These are phyloP conservation scores for Micractinium conductrix DNA, from an alignment of 139 green algal genomes.

Conservation along the genomic window DNA sequence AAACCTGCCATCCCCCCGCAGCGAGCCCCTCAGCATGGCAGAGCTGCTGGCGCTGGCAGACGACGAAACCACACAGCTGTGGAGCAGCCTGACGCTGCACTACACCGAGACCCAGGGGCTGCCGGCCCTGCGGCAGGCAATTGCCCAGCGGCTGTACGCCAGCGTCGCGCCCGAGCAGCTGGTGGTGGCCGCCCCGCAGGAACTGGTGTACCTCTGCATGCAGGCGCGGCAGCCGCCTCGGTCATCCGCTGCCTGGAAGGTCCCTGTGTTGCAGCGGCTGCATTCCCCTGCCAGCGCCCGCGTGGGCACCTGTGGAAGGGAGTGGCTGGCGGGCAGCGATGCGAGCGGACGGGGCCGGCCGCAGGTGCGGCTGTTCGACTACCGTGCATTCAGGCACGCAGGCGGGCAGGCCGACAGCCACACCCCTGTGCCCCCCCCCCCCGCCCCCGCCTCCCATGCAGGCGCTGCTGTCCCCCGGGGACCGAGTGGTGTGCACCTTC, in stretches of 20 bases:
- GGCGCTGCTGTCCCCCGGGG: constrained; percentile 71
- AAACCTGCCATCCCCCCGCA: constrained; percentile 30
- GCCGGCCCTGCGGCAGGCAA: constrained; percentile 57
- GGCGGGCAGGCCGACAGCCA: no score
- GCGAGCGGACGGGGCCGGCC: no score
- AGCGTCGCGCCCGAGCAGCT: constrained; percentile 17
- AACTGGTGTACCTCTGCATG: constrained; percentile 28
- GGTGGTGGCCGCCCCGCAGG: constrained; percentile 38
- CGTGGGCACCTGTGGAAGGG: no score
- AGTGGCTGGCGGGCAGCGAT: no score
- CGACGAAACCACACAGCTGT: constrained; percentile 36
- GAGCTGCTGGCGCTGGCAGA: constrained; percentile 64
- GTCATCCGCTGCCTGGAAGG: no score
- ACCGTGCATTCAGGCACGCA: no score
- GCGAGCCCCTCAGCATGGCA: constrained; percentile 60
- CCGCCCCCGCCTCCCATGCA: constrained; percentile 37
- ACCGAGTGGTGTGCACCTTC: constrained; percentile 67
- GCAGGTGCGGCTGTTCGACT: no score
- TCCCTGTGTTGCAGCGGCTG: no score
- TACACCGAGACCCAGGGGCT: constrained; percentile 74
- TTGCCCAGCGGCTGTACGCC: constrained; percentile 34
- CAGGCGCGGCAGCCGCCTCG: no score
- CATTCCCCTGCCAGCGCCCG: no score
- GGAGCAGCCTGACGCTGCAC: constrained; percentile 54
- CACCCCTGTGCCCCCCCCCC: no score